Base-by-base conservation (phyloP, 768 basidiomycete genomes). In the Erythrobasidium yunnanense region DNA sequence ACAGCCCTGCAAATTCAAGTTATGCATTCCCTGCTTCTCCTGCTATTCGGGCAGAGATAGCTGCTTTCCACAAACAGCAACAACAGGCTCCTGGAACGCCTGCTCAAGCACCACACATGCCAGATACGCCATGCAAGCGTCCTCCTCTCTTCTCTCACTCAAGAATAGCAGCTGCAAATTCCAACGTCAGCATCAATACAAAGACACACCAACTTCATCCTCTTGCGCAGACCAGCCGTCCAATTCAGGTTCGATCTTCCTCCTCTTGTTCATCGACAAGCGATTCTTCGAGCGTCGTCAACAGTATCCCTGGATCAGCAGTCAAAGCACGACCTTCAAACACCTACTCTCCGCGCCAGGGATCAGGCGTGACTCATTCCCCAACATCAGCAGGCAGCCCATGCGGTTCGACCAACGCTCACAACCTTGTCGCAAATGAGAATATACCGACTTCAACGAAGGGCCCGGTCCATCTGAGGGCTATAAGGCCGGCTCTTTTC, bases 61-160 rank as follows among this genome's bases (percentile, higher is more conserved):
- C 35, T 53, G 30, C 20, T 33, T 15, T 29, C 35, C 27, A 38
- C 46, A 51, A 29, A 49, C 23, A 33, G 23, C 13, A 50, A 32
- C 30, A 20, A 51, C 29, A 17, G 20, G 33, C 25, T 20, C 42
- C 33, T 22, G 30, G 15, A 20, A 49, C 7, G 25, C 29, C 11
- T n/a, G 46, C 30, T 22, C 23, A 32, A 49, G 23, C 15, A 15
- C 60, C 70, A 29, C 25, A 66, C 30, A 74, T 74, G 75, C 75
- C 75, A 45, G 74, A 75, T 57, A 75, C 75, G 17, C 75, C 75
- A 0, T 71, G 73, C 70, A 75, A 75, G 68, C 46, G 50, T 22
- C 53, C 56, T 15, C 22, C 34, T 23, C 45, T 49, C n/a, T 34
- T 35, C 20, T 20, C 33, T 2, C 65, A 54, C 11, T 11, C 22